phyloP scores from a whole-genome alignment of 208 protist genomes.

The Wallacemonas sp. region DNA sequence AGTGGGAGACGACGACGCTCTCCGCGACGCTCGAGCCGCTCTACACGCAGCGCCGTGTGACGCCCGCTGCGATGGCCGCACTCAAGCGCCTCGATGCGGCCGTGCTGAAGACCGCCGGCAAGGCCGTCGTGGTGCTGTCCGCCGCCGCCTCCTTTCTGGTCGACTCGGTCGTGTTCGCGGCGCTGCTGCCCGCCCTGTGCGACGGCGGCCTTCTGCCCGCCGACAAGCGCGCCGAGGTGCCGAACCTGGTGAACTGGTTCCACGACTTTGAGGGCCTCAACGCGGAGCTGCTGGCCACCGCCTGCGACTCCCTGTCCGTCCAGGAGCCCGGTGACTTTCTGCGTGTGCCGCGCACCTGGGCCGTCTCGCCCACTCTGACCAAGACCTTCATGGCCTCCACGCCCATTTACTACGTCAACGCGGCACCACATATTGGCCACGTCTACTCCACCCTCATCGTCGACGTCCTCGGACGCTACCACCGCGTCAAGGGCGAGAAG shows the following conservation, averaged over 20 bases:
- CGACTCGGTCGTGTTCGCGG: constrained; percentile 67
- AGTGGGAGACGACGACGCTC: constrained; percentile 81
- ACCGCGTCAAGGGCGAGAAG: constrained; percentile 81
- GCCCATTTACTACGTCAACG: constrained; percentile 94
- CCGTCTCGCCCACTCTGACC: constrained; percentile 54
- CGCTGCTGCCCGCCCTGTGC: constrained; percentile 82
- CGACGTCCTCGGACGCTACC: constrained; percentile 89
- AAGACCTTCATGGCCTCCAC: constrained; percentile 91
- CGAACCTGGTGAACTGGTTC: constrained; percentile 78
- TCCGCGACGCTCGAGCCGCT: constrained; percentile 58
- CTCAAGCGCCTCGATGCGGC: constrained; percentile 65
- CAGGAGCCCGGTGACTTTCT: constrained; percentile 86
- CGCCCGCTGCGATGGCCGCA: constrained; percentile 40
- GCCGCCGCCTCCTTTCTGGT: constrained; percentile 63
- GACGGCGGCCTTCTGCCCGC: constrained; percentile 68
- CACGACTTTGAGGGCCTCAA: constrained; percentile 46
- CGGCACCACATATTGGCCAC: constrained; percentile 92
- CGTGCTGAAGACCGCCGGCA: constrained; percentile 39
- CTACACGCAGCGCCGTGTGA: constrained; percentile 72
- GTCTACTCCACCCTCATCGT: constrained; percentile 91
- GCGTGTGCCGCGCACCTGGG: constrained; percentile 69
- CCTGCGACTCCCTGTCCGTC: constrained; percentile 68
- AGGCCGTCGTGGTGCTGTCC: constrained; percentile 22
- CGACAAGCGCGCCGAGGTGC: constrained; percentile 43
- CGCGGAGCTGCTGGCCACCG: constrained; percentile 60